Conservation (phyloP, 129 eudicot species). For the Silybum marianum region DNA sequence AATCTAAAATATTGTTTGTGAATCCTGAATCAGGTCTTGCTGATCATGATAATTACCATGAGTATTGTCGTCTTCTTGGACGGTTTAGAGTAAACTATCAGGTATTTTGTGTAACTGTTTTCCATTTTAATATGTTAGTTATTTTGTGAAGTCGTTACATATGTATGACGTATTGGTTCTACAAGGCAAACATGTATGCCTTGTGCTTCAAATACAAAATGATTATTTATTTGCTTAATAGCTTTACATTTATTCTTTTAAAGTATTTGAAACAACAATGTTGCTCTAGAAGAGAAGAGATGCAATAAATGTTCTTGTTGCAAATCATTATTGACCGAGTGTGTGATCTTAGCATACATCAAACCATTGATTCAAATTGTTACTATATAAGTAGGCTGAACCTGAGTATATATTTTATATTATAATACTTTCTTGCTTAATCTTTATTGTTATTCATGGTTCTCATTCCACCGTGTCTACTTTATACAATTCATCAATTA, state of each 20-base stretch:
- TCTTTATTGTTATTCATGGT: not conserved
- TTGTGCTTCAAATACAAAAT: not conserved
- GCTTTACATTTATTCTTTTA: not conserved
- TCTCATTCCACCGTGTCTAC: not conserved
- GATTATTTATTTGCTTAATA: not conserved
- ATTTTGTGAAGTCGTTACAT: not conserved
- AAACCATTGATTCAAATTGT: not conserved
- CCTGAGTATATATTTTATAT: not conserved
- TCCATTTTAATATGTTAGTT: not conserved
- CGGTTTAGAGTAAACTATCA: slow-evolving; percentile 93
- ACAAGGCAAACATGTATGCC: not conserved
- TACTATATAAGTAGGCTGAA: not conserved
- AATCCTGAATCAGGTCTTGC: slow-evolving; percentile 69
- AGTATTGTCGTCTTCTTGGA: slow-evolving; percentile 96
- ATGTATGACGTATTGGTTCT: not conserved
- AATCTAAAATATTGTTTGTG: slow-evolving; percentile 23
- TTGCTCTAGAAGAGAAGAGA: not conserved
- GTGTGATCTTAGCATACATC: not conserved
- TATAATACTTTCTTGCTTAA: not conserved
- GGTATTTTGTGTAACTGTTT: slow-evolving; percentile 41
- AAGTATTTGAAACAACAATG: not conserved
- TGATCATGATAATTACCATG: slow-evolving; percentile 96
- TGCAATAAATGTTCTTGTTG: not conserved
- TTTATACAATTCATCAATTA: not conserved
- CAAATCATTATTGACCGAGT: not conserved